Evolutionary conservation across 352 stramenopile genomes (phyloP).

Genomic region (Pseudoperonospora humuli): DNA sequence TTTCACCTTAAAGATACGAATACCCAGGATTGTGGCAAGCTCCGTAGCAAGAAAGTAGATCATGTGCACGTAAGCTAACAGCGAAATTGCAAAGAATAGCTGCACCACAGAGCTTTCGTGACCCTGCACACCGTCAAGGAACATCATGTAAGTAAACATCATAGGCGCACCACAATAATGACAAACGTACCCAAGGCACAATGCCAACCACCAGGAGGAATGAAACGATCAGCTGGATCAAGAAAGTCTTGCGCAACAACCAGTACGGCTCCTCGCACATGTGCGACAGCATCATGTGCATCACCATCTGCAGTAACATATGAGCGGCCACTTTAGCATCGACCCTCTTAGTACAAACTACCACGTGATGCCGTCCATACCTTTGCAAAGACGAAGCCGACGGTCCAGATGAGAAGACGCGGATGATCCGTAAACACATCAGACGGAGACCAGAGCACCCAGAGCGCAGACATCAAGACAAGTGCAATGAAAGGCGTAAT

Average conservation of each 20-base stretch:
- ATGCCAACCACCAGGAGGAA: slow-evolving; percentile 63
- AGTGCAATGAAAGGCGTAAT: slow-evolving; percentile 61
- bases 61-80: slow-evolving; percentile 72
- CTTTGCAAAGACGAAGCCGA: slow-evolving; percentile 77
- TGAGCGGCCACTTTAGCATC: neutral
- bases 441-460: slow-evolving; percentile 70
- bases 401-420: slow-evolving; percentile 80
- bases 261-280: slow-evolving; percentile 84
- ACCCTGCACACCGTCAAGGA: slow-evolving; percentile 21
- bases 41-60: slow-evolving; percentile 76
- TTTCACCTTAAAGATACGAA: slow-evolving; percentile 81
- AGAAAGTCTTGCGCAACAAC: slow-evolving; percentile 78
- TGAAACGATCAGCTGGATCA: slow-evolving; percentile 49
- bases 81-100: slow-evolving; percentile 70
- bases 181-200: slow-evolving; percentile 59
- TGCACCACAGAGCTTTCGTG: slow-evolving; percentile 62
- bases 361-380: slow-evolving; percentile 14
- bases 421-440: slow-evolving; percentile 79
- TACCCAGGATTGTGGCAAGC: slow-evolving; percentile 64
- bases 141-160: neutral
- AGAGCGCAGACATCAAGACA: slow-evolving; percentile 60
- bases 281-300: slow-evolving; percentile 87
- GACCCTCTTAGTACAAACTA: neutral
- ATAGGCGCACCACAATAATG: neutral
- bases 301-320: slow-evolving; percentile 58